Percentiles rank a stretch among this genome's conserved stretches.
phyloP scores from a whole-genome alignment of 805 yeast species.

The Yamadazyma sp. region DNA sequence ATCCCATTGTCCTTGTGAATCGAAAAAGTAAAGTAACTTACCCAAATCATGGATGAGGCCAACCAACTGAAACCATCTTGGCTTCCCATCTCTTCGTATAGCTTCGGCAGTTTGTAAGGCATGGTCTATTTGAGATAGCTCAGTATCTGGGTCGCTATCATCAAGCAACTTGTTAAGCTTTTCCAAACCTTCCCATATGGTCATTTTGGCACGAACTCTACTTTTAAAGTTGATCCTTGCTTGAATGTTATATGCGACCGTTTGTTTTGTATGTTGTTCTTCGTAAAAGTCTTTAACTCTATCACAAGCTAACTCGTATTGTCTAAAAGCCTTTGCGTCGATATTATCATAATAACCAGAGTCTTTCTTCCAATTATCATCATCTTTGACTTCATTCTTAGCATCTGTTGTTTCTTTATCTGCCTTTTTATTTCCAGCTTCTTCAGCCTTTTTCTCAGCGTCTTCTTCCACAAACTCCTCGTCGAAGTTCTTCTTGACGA shows the following conservation, averaged over 20 bases:
- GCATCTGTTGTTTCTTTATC: neutral
- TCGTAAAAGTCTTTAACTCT: slow-evolving; percentile 63
- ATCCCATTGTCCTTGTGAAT: slow-evolving; percentile 76
- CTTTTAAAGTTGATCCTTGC: slow-evolving; percentile 71
- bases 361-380: slow-evolving; percentile 23
- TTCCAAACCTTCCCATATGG: slow-evolving; percentile 69
- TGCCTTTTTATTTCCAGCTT: neutral
- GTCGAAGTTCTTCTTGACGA: slow-evolving; percentile 1
- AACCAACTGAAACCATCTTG: slow-evolving; percentile 74
- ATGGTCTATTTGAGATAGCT: slow-evolving; percentile 70
- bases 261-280: slow-evolving; percentile 67
- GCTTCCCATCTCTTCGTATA: slow-evolving; percentile 61
- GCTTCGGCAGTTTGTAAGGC: slow-evolving; percentile 78
- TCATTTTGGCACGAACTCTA: slow-evolving; percentile 61
- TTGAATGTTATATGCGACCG: slow-evolving; percentile 69
- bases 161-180: slow-evolving; percentile 61
- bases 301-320: slow-evolving; percentile 66
- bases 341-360: slow-evolving; percentile 29
- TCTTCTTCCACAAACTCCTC: slow-evolving; percentile 1
- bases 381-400: neutral
- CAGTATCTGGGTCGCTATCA: slow-evolving; percentile 75
- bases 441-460: neutral
- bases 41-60: slow-evolving; percentile 74
- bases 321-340: slow-evolving; percentile 50
- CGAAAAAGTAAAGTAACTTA: slow-evolving; percentile 64